Evolutionary conservation across 2,329 filamentous ascomycete genomes (phyloP).

Genomic region (Monilinia aucupariae): DNA sequence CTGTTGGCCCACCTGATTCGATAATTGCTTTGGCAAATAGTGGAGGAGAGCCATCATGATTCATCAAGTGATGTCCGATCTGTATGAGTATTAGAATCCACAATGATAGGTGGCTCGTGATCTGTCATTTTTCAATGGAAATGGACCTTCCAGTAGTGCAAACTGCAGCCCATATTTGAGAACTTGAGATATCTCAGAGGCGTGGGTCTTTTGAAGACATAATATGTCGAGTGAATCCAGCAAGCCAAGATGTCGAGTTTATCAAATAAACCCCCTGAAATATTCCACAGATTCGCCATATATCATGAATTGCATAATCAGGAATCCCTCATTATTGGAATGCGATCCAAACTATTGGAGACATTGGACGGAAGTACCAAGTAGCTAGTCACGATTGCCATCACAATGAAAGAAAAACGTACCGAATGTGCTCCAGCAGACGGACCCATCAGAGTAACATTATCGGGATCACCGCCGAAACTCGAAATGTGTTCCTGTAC

Average conservation of each 20-base stretch:
- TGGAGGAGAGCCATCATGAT: slow-evolving; percentile 36
- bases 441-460: slow-evolving; percentile 56
- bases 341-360: neutral
- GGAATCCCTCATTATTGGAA: neutral
- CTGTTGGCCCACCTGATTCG: slow-evolving; percentile 52
- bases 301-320: too few species aligned
- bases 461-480: slow-evolving; percentile 55
- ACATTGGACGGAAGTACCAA: neutral
- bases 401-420: slow-evolving; percentile 23
- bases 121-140: too few species aligned
- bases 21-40: slow-evolving; percentile 51
- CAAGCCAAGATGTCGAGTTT: too few species aligned
- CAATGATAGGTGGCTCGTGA: neutral
- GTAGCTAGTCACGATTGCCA: neutral
- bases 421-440: slow-evolving; percentile 60
- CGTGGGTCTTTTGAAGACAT: neutral
- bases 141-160: neutral
- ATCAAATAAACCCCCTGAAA: neutral
- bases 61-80: slow-evolving; percentile 64
- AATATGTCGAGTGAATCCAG: neutral
- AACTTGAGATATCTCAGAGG: neutral
- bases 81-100: slow-evolving; percentile 30
- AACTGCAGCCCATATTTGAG: neutral
- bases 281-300: neutral
- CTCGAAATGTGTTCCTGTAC: slow-evolving; percentile 52